Evolutionary conservation across 176 grass and related monocot species (phyloP), one percentile per base, ranked within the genome.

Genomic region (Echinochloa phyllopogon): DNA sequence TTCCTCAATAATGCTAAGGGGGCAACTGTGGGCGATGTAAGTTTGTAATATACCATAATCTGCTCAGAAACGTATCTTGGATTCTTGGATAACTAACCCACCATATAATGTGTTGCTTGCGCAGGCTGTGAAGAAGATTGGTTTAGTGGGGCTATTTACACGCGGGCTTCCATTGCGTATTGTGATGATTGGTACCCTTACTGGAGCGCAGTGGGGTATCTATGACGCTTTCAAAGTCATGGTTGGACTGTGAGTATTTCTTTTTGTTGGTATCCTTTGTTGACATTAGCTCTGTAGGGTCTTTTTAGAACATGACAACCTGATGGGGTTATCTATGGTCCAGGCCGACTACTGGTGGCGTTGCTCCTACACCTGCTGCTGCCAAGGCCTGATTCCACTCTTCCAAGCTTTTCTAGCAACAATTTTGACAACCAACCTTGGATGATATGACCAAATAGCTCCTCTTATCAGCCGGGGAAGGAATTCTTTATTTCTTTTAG

Each of bases 91-190:
- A 36, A 69, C 61, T 49, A 4, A 3, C 55, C 29, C 81, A 63
- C 6, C 27, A 52, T 45, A 4, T 50, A 41, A 56, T 23, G 33
- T 40, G 5, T 84, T 74, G 14, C 20, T 70, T 82, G 20, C 48
- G n/a, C 72, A 98, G 95, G 95, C 89, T 78, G 92, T 98, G 82
- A 94, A 90, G 27, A 93, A 93, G 49, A 91, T 98, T 68, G 92
- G 90, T 9, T 42, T 94, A 63, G 86, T 76, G 84, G 95, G 92
- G 47, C 84, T 98, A 33, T 89, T 93, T 50, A 98, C 89, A 0
- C 90, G 92, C 9, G 95, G 92, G 2, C 86, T 98, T 8, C 88
- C 90, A 11, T 41, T 95, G 77, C 89, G 87, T 44, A 98, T 98
- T 0, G 79, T 92, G 17, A 98, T 98, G 95, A 93, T 98, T 23